Evolutionary conservation across 2,329 filamentous ascomycete species (phyloP).

Genomic region (Alternaria angustiovoidea): DNA sequence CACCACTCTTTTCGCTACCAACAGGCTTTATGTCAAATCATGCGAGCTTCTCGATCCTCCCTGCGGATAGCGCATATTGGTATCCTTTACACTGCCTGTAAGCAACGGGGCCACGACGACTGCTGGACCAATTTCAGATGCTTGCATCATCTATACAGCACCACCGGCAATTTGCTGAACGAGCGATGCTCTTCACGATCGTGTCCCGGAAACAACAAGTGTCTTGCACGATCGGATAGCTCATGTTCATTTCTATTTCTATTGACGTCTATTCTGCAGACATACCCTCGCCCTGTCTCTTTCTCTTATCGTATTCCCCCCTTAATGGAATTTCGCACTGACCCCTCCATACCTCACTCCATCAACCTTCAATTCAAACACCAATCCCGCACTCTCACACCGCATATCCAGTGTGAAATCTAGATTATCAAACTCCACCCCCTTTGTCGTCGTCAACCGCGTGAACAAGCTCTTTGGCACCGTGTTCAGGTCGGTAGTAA

Average conservation of each 20-base stretch:
- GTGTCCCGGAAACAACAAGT: background rate
- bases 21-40: background rate
- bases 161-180: background rate
- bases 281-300: background rate
- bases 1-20: background rate
- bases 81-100: background rate
- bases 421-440: constrained; percentile 82
- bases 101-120: background rate
- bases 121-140: background rate
- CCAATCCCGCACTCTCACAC: constrained; percentile 77
- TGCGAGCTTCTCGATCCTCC: background rate
- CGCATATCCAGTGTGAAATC: constrained; percentile 86
- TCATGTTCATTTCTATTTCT: background rate
- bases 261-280: background rate
- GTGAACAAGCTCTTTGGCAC: constrained; percentile 79
- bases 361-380: constrained; percentile 82
- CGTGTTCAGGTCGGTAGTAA: constrained; percentile 80
- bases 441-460: constrained; percentile 77
- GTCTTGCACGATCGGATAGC: background rate
- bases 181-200: background rate
- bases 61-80: background rate
- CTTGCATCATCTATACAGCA: background rate
- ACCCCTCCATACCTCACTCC: constrained; percentile 79
- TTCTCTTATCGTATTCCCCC: background rate
- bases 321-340: constrained; percentile 77